A percentile compares a stretch with the other conserved stretches of the same genome.
phyloP scores from a whole-genome alignment of 1,139 yeast species.

The Pneumocystis sp. region DNA sequence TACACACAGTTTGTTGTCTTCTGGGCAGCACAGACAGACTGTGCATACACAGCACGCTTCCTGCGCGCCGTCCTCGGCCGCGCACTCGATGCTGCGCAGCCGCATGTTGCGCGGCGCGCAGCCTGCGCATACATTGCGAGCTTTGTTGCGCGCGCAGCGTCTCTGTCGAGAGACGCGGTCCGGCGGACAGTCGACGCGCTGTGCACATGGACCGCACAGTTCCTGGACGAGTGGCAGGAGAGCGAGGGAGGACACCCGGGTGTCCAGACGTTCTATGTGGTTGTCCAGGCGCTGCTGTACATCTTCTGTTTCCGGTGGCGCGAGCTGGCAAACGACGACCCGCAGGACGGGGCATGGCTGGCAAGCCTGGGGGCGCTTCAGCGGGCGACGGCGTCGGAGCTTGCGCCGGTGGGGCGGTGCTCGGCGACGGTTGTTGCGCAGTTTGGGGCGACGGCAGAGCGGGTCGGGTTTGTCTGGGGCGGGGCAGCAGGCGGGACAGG shows the following conservation, averaged over 20 bases:
- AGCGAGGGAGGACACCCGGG: slow-evolving; percentile 62
- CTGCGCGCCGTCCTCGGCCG: slow-evolving; percentile 70
- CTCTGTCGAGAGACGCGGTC: slow-evolving; percentile 56
- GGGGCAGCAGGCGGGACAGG: slow-evolving; percentile 77
- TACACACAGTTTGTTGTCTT: slow-evolving; percentile 77
- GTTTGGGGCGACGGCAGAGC: slow-evolving; percentile 86
- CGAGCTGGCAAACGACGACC: slow-evolving; percentile 32
- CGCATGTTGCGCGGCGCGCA: slow-evolving; percentile 62
- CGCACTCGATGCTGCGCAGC: slow-evolving; percentile 54
- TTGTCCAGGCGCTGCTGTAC: slow-evolving; percentile 78
- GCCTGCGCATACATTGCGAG: slow-evolving; percentile 87
- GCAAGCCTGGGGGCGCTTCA: slow-evolving; percentile 74
- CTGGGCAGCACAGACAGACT: slow-evolving; percentile 65
- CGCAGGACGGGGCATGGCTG: slow-evolving; percentile 22
- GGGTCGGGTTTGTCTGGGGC: slow-evolving; percentile 81
- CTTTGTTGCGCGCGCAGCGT: slow-evolving; percentile 75
- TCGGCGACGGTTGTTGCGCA: slow-evolving; percentile 86
- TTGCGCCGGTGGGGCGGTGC: slow-evolving; percentile 67
- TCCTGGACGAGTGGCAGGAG: slow-evolving; percentile 64
- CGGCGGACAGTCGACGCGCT: slow-evolving; percentile 65
- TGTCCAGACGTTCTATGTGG: slow-evolving; percentile 87
- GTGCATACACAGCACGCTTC: slow-evolving; percentile 68
- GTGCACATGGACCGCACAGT: slow-evolving; percentile 69
- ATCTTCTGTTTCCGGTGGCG: slow-evolving; percentile 80
- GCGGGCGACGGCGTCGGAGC: slow-evolving; percentile 68